A percentile compares a stretch with the other conserved stretches of the same genome.
Evolutionary conservation across 306 rosid species (phyloP).

Genomic region (Vachellia pachyceras): DNA sequence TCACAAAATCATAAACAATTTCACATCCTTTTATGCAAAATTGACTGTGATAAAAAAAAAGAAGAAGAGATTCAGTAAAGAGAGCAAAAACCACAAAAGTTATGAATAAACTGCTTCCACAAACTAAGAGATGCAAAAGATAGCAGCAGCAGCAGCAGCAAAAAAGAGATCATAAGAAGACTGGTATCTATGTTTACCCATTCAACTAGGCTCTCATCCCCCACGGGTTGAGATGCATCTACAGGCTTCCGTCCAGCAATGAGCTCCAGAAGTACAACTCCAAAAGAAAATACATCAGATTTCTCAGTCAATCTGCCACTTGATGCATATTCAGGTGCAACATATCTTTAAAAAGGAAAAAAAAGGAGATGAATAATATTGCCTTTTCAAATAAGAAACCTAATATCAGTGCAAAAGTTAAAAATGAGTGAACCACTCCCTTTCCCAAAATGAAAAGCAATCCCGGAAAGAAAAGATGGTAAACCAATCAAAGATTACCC

Average conservation of each 20-base stretch:
- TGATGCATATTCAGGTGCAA: slow-evolving; percentile 97
- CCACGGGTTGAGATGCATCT: slow-evolving; percentile 81
- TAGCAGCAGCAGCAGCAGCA: slow-evolving; percentile 2
- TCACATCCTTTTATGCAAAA: slow-evolving; percentile 3
- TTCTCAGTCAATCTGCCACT: slow-evolving; percentile 92
- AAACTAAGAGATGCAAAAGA: not conserved
- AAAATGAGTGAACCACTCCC: slow-evolving; percentile 1
- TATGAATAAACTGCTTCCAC: not conserved
- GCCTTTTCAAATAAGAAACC: not conserved
- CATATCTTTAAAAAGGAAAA: slow-evolving; percentile 55
- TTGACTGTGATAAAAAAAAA: not conserved
- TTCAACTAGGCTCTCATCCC: slow-evolving; percentile 90
- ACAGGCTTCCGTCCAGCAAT: slow-evolving; percentile 93
- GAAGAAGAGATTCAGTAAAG: not conserved
- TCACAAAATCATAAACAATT: slow-evolving; percentile 14
- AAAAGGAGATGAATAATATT: slow-evolving; percentile 5
- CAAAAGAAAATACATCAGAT: slow-evolving; percentile 89
- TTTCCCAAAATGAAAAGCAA: not conserved
- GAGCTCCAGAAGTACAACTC: slow-evolving; percentile 93
- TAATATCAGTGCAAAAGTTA: slow-evolving; percentile 1
- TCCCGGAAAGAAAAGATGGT: slow-evolving; percentile 22
- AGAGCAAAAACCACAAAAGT: not conserved
- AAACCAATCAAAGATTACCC: slow-evolving; percentile 37
- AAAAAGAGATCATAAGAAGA: slow-evolving; percentile 11
- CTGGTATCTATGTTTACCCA: slow-evolving; percentile 68